These are phyloP conservation scores for Glarea lozoyensis DNA, from an alignment of 495 filamentous ascomycete species.

Conservation along the genomic window DNA sequence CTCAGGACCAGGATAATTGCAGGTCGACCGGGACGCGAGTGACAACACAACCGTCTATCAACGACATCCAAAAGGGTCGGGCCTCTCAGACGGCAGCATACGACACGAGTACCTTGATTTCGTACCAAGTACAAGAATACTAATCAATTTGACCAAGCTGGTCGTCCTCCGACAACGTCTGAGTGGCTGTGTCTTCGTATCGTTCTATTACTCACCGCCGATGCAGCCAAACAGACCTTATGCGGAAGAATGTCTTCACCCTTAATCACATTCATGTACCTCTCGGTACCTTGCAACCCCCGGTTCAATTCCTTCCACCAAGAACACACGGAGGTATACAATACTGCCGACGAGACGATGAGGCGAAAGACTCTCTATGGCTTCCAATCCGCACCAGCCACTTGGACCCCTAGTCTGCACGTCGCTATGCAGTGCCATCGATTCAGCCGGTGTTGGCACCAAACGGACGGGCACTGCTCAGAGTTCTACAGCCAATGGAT, in stretches of 20 bases:
- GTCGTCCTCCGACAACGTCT: too few species aligned
- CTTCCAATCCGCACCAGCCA: constrained; percentile 1
- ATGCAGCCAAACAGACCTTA: too few species aligned
- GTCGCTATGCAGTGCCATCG: too few species aligned
- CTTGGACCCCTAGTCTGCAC: constrained; percentile 8
- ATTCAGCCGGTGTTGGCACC: neutral
- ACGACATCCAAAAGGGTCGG: neutral
- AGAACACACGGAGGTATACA: neutral
- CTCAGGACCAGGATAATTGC: too few species aligned
- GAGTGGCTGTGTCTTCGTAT: too few species aligned
- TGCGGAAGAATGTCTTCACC: too few species aligned
- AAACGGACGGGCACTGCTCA: neutral
- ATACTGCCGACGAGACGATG: neutral
- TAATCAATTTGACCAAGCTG: too few species aligned
- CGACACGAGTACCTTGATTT: neutral
- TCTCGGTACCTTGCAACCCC: too few species aligned
- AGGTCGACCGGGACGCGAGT: too few species aligned
- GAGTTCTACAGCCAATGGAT: neutral
- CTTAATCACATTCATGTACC: too few species aligned
- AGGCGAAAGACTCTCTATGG: neutral
- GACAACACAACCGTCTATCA: neutral
- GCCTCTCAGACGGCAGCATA: neutral
- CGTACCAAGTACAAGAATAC: neutral
- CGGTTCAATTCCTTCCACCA: neutral
- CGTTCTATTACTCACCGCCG: too few species aligned